Conservation (phyloP, 345 rosid genomes). For the Microthlaspi erraticum region DNA sequence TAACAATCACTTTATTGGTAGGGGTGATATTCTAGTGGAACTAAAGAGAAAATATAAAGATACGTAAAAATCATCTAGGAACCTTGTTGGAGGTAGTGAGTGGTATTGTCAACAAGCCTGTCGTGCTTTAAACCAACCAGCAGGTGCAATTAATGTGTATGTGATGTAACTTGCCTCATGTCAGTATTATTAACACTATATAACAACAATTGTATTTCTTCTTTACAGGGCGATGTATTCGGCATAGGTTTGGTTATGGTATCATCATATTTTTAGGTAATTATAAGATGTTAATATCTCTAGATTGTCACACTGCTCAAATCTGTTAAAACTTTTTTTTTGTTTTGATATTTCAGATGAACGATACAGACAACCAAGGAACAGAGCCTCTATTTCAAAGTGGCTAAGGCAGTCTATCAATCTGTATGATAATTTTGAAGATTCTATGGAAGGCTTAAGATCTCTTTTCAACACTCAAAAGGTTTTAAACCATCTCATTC, state of each 20-base stretch:
- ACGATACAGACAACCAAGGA: slow-evolving; percentile 78
- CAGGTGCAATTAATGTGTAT: slow-evolving; percentile 60
- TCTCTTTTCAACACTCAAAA: slow-evolving; percentile 76
- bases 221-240: slow-evolving; percentile 85
- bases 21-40: slow-evolving; percentile 78
- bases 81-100: slow-evolving; percentile 83
- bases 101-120: slow-evolving; percentile 99
- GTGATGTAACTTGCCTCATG: slow-evolving; percentile 29
- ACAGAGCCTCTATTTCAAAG: slow-evolving; percentile 74
- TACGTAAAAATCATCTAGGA: slow-evolving; percentile 70
- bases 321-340: background rate
- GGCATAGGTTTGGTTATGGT: slow-evolving; percentile 89
- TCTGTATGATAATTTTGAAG: slow-evolving; percentile 62
- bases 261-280: slow-evolving; percentile 90
- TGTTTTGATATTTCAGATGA: slow-evolving; percentile 64
- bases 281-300: slow-evolving; percentile 2
- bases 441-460: slow-evolving; percentile 65
- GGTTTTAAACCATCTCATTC: slow-evolving; percentile 46
- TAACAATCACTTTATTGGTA: slow-evolving; percentile 43
- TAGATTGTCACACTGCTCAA: slow-evolving; percentile 13
- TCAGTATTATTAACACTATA: slow-evolving; percentile 10
- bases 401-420: slow-evolving; percentile 89
- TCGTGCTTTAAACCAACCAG: slow-evolving; percentile 94
- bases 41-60: slow-evolving; percentile 91
- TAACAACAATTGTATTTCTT: slow-evolving; percentile 29